Evolutionary conservation across 257 asterid species (phyloP).

Genomic region (Henckelia pumila): DNA sequence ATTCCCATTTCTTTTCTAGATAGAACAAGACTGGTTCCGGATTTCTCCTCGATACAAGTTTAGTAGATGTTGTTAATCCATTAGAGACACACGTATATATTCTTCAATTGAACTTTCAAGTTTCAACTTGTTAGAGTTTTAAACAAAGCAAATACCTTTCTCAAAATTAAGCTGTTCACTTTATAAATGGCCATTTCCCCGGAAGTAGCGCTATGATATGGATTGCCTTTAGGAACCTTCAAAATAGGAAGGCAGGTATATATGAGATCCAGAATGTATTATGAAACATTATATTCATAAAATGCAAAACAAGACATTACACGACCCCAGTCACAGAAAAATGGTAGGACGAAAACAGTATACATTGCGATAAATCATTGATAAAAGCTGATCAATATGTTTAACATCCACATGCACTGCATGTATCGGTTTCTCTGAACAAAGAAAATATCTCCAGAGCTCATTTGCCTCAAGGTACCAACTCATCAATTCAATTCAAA

Average conservation of each 20-base stretch:
- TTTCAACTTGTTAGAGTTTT: constrained; percentile 19
- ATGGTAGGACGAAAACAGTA: not conserved
- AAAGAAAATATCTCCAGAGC: not conserved
- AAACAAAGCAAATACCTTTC: constrained; percentile 54
- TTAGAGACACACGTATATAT: not conserved
- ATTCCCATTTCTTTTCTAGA: not conserved
- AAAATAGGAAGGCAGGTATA: not conserved
- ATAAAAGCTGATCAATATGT: not conserved
- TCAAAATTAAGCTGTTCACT: constrained; percentile 80
- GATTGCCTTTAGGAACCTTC: constrained; percentile 96
- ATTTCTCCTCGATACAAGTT: too few relatives aligned
- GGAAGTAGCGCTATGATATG: constrained; percentile 98
- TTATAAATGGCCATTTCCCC: constrained; percentile 97
- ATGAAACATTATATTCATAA: not conserved
- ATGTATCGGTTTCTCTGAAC: too few relatives aligned
- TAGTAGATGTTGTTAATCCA: not conserved
- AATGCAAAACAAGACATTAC: not conserved
- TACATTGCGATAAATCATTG: not conserved
- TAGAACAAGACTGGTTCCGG: not conserved
- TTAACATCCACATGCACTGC: constrained; percentile 1
- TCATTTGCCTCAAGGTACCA: not conserved
- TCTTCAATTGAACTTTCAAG: constrained; percentile 16
- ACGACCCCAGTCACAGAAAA: not conserved
- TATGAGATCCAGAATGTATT: not conserved
- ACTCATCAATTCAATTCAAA: not conserved